Evolutionary conservation across 495 filamentous ascomycete genomes (phyloP).

Genomic region (Neurospora cerealis): DNA sequence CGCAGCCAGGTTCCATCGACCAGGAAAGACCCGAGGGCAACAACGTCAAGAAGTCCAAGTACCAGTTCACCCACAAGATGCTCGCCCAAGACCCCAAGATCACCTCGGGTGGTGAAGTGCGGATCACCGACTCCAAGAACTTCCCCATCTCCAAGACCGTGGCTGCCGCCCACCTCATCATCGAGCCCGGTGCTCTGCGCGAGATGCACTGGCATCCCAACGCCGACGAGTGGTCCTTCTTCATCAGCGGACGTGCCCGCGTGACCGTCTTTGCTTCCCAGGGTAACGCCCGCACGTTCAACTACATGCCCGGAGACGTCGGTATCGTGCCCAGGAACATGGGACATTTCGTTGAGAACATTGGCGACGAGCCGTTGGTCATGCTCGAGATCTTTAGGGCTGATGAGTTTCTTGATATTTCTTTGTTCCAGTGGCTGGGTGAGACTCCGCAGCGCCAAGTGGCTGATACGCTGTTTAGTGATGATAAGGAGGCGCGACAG

Average conservation of each 20-base stretch:
- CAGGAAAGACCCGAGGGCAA: conserved; percentile 35
- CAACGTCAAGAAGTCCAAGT: conserved; percentile 47
- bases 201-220: conserved; percentile 54
- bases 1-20: conserved; percentile 36
- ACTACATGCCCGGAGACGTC: conserved; percentile 45
- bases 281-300: conserved; percentile 37
- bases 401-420: conserved; percentile 52
- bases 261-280: conserved; percentile 42
- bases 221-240: conserved; percentile 49
- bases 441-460: conserved; percentile 54
- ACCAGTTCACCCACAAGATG: conserved; percentile 54
- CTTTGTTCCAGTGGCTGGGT: conserved; percentile 59
- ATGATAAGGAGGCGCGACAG: conserved; percentile 41
- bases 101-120: conserved; percentile 47
- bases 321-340: conserved; percentile 51
- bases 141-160: conserved; percentile 57
- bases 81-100: conserved; percentile 43
- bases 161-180: conserved; percentile 50
- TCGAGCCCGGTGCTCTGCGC: conserved; percentile 47
- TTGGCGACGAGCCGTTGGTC: conserved; percentile 49
- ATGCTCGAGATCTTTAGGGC: conserved; percentile 51
- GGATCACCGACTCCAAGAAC: conserved; percentile 56
- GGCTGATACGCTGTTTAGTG: conserved; percentile 48
- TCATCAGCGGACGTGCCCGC: conserved; percentile 39
- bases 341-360: conserved; percentile 55